Evolutionary conservation across 2,329 filamentous ascomycete genomes (phyloP).

Genomic region (Arthrobotrys sinensis): DNA sequence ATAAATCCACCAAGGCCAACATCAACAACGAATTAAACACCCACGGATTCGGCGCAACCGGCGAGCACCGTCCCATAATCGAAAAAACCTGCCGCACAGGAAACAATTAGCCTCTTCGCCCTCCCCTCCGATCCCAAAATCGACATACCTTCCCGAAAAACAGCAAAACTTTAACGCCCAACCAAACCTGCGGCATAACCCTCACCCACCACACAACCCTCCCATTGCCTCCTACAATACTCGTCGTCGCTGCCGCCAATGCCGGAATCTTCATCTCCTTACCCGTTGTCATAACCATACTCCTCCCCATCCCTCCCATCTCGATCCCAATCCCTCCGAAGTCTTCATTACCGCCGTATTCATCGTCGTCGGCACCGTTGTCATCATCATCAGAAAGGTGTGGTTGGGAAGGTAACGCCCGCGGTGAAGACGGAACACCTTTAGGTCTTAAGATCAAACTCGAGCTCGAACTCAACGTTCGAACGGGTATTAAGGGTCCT

Average conservation of each 20-base stretch:
- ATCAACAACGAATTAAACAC: constrained; percentile 57
- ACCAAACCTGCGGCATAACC: constrained; percentile 48
- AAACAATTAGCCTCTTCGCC: not conserved
- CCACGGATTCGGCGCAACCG: constrained; percentile 55
- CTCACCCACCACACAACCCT: constrained; percentile 34
- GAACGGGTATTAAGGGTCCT: constrained; percentile 27
- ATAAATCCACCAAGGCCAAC: constrained; percentile 53
- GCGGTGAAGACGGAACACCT: constrained; percentile 20
- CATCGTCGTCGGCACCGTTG: constrained; percentile 3
- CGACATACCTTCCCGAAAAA: constrained; percentile 50
- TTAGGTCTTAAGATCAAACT: constrained; percentile 56
- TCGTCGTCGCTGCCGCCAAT: constrained; percentile 29
- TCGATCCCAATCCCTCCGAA: constrained; percentile 12
- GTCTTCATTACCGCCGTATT: not conserved
- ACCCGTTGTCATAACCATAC: constrained; percentile 42
- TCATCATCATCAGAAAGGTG: constrained; percentile 12
- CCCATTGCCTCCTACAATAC: constrained; percentile 3
- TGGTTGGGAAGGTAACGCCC: constrained; percentile 1
- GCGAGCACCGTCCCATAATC: constrained; percentile 43
- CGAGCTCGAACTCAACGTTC: constrained; percentile 51
- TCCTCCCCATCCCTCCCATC: constrained; percentile 18
- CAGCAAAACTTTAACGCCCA: constrained; percentile 41
- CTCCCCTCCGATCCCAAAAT: not conserved
- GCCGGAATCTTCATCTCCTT: constrained; percentile 32
- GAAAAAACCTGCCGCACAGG: constrained; percentile 37